phyloP scores from a whole-genome alignment of 2,329 filamentous ascomycete species.

The Arthroderma uncinatum region DNA sequence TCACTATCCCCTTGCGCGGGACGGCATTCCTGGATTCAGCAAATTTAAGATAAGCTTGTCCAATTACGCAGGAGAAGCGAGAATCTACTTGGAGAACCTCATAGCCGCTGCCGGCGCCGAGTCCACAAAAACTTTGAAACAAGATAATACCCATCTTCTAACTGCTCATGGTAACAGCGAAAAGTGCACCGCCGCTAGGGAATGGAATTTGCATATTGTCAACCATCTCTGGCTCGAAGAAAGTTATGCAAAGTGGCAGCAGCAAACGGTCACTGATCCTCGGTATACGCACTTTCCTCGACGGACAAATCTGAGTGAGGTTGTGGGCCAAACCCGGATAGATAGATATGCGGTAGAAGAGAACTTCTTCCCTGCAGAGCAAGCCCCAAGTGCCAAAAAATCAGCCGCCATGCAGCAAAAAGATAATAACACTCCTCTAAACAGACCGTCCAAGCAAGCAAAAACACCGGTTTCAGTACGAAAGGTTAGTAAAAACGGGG shows the following conservation, averaged over 20 bases:
- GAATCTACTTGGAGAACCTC: slow-evolving; percentile 86
- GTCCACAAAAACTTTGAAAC: slow-evolving; percentile 90
- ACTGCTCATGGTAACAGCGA: slow-evolving; percentile 83
- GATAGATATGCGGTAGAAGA: slow-evolving; percentile 63
- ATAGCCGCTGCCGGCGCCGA: slow-evolving; percentile 72
- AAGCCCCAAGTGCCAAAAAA: slow-evolving; percentile 14
- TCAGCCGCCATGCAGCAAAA: slow-evolving; percentile 26
- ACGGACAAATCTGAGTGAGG: slow-evolving; percentile 81
- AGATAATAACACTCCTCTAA: slow-evolving; percentile 22
- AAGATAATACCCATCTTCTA: slow-evolving; percentile 90
- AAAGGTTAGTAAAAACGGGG: slow-evolving; percentile 10
- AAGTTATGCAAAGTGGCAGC: slow-evolving; percentile 79
- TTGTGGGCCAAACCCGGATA: slow-evolving; percentile 79
- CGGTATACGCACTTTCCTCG: slow-evolving; percentile 79
- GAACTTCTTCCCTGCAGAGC: slow-evolving; percentile 45
- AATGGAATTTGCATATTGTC: slow-evolving; percentile 82
- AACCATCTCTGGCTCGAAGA: slow-evolving; percentile 98
- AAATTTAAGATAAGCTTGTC: slow-evolving; percentile 74
- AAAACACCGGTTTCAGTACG: slow-evolving; percentile 10
- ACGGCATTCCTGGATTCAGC: slow-evolving; percentile 70
- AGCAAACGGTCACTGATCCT: slow-evolving; percentile 58
- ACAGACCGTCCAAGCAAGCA: slow-evolving; percentile 6
- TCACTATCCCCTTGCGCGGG: slow-evolving; percentile 74
- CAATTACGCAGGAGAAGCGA: slow-evolving; percentile 90
- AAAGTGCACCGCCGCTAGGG: slow-evolving; percentile 81